phyloP scores from a whole-genome alignment of 2,329 filamentous ascomycete species.

The Bipolaris gigantea region DNA sequence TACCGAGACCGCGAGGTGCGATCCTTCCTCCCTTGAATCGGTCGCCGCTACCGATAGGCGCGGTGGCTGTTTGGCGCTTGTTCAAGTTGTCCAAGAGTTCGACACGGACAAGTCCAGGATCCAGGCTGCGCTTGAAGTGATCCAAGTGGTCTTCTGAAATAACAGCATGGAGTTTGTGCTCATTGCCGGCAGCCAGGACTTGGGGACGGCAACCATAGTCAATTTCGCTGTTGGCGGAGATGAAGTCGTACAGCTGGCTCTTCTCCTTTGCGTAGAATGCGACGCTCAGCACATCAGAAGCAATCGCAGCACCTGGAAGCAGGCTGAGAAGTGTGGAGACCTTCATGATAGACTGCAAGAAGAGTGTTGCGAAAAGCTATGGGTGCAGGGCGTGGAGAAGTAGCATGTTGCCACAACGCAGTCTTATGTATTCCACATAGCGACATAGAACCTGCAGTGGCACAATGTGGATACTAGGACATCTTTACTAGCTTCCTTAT shows the following conservation, averaged over 20 bases:
- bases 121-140: constrained; percentile 26
- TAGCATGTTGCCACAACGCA: neutral
- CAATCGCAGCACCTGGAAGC: constrained; percentile 29
- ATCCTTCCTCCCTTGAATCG: constrained; percentile 49
- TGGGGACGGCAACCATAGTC: constrained; percentile 43
- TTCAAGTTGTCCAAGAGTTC: constrained; percentile 30
- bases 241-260: constrained; percentile 31
- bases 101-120: constrained; percentile 28
- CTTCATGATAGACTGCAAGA: constrained; percentile 25
- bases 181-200: constrained; percentile 29
- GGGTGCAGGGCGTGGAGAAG: constrained; percentile 9
- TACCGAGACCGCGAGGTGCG: constrained; percentile 48
- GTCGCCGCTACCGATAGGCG: constrained; percentile 44
- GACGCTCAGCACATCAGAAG: constrained; percentile 33
- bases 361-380: constrained; percentile 2
- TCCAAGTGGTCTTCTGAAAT: constrained; percentile 30
- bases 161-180: constrained; percentile 39
- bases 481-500: constrained; percentile 18
- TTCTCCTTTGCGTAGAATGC: constrained; percentile 38
- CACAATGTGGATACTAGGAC: constrained; percentile 1
- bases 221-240: constrained; percentile 33
- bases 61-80: constrained; percentile 32
- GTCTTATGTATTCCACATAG: constrained; percentile 10
- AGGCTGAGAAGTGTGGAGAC: constrained; percentile 29
- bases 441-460: constrained; percentile 2